A percentile compares a stretch with the other conserved stretches of the same genome.
These are phyloP conservation scores for Xylariaceae sp. DNA, from an alignment of 2,329 filamentous ascomycete genomes.

Conservation along the genomic window DNA sequence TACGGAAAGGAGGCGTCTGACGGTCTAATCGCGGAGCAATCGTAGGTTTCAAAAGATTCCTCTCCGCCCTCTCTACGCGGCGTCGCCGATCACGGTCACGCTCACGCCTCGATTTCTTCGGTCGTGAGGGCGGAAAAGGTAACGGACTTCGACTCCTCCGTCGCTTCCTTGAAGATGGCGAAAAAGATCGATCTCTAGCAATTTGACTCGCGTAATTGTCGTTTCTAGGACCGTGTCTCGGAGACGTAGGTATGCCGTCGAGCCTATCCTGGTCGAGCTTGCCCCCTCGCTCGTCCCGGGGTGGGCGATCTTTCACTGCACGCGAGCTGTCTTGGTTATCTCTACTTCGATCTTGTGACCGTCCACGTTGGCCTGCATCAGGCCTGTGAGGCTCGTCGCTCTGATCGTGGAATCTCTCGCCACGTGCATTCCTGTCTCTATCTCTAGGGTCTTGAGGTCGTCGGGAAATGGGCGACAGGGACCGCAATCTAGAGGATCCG, in stretches of 20 bases:
- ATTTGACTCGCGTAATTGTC: slow-evolving; percentile 40
- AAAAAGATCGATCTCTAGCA: slow-evolving; percentile 38
- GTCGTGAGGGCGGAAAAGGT: slow-evolving; percentile 40
- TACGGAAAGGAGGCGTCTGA: slow-evolving; percentile 27
- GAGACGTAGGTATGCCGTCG: slow-evolving; percentile 36
- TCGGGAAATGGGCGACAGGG: slow-evolving; percentile 30
- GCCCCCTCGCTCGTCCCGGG: slow-evolving; percentile 21
- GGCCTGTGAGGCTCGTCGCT: slow-evolving; percentile 37
- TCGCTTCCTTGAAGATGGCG: slow-evolving; percentile 46
- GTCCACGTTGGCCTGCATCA: slow-evolving; percentile 41
- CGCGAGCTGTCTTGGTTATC: slow-evolving; percentile 35
- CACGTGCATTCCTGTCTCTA: slow-evolving; percentile 28
- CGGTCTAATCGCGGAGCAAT: slow-evolving; percentile 23
- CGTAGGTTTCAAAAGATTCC: slow-evolving; percentile 27
- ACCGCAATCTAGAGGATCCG: slow-evolving; percentile 23
- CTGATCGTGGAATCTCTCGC: slow-evolving; percentile 36
- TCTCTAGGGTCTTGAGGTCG: slow-evolving; percentile 28
- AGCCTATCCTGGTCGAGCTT: slow-evolving; percentile 31
- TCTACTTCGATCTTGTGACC: slow-evolving; percentile 44
- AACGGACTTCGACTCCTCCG: slow-evolving; percentile 47
- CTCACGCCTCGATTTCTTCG: slow-evolving; percentile 48
- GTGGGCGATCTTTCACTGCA: slow-evolving; percentile 23
- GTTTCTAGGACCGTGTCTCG: slow-evolving; percentile 36
- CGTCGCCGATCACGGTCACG: slow-evolving; percentile 36
- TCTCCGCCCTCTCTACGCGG: slow-evolving; percentile 29